phyloP scores from a whole-genome alignment of 805 yeast species.

The Ogataea chonburiensis region DNA sequence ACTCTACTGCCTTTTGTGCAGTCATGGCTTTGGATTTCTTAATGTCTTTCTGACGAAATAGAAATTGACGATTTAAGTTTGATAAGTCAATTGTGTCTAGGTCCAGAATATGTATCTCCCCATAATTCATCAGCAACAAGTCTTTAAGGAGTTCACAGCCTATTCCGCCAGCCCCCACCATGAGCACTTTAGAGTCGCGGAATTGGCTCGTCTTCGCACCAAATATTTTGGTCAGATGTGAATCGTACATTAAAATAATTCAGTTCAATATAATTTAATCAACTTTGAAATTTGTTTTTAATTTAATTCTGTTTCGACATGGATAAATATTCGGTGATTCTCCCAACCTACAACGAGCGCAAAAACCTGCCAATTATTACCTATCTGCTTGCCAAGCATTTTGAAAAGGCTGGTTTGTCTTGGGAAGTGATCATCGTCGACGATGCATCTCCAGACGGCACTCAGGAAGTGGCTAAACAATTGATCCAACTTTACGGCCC shows the following conservation, averaged over 20 bases:
- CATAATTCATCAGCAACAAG: constrained; percentile 73
- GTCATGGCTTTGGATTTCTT: constrained; percentile 84
- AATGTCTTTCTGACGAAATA: constrained; percentile 86
- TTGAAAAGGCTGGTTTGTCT: constrained; percentile 51
- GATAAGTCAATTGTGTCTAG: constrained; percentile 92
- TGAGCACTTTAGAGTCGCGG: constrained; percentile 54
- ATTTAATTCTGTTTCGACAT: constrained; percentile 5
- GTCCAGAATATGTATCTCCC: constrained; percentile 90
- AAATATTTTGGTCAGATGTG: constrained; percentile 42
- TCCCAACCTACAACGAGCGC: constrained; percentile 78
- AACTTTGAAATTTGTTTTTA: constrained; percentile 1
- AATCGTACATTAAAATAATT: constrained; percentile 16
- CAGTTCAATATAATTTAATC: background rate
- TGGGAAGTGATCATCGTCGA: constrained; percentile 82
- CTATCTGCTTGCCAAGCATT: constrained; percentile 67
- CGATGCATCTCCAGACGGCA: constrained; percentile 80
- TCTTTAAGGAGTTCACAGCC: constrained; percentile 91
- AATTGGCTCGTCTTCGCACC: constrained; percentile 38
- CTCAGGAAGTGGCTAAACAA: constrained; percentile 68
- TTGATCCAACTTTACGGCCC: constrained; percentile 56
- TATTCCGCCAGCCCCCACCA: constrained; percentile 97
- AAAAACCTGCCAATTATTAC: constrained; percentile 66
- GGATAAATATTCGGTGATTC: constrained; percentile 67
- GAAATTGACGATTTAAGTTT: constrained; percentile 88
- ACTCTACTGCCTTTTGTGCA: constrained; percentile 76